Conservation (phyloP, 1,284 basidiomycete species). For the Naganishia albida region DNA sequence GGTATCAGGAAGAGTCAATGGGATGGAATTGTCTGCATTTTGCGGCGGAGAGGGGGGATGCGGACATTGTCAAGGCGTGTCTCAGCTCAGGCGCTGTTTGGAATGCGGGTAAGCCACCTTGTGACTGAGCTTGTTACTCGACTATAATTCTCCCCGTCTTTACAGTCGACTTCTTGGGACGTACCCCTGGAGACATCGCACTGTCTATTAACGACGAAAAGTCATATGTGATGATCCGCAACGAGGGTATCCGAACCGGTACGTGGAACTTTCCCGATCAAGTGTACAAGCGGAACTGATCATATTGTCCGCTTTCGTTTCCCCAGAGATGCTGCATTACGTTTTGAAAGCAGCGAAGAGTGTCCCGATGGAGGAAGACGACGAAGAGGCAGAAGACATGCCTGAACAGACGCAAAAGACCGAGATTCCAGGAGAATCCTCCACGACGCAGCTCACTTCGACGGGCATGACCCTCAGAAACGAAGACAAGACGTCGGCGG, state of each 20-base stretch:
- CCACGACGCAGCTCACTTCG: constrained; percentile 24
- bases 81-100: constrained; percentile 84
- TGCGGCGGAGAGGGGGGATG: constrained; percentile 73
- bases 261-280: constrained; percentile 33
- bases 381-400: constrained; percentile 34
- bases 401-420: constrained; percentile 10
- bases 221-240: constrained; percentile 74
- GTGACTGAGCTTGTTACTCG: neutral
- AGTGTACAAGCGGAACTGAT: neutral
- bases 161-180: constrained; percentile 71
- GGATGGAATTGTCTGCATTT: constrained; percentile 85
- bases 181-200: constrained; percentile 85
- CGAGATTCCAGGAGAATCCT: constrained; percentile 29
- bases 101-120: constrained; percentile 69
- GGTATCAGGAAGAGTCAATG: constrained; percentile 83
- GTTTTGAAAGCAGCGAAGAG: constrained; percentile 37
- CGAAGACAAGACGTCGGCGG: constrained; percentile 68
- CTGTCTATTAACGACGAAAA: constrained; percentile 75
- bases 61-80: constrained; percentile 65
- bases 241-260: constrained; percentile 86
- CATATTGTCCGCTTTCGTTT: too few relatives aligned
- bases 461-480: constrained; percentile 44
- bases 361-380: constrained; percentile 15
- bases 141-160: neutral
- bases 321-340: constrained; percentile 56